These are phyloP conservation scores for Psophocarpus tetragonolobus DNA, from an alignment of 306 rosid genomes.

Conservation along the genomic window DNA sequence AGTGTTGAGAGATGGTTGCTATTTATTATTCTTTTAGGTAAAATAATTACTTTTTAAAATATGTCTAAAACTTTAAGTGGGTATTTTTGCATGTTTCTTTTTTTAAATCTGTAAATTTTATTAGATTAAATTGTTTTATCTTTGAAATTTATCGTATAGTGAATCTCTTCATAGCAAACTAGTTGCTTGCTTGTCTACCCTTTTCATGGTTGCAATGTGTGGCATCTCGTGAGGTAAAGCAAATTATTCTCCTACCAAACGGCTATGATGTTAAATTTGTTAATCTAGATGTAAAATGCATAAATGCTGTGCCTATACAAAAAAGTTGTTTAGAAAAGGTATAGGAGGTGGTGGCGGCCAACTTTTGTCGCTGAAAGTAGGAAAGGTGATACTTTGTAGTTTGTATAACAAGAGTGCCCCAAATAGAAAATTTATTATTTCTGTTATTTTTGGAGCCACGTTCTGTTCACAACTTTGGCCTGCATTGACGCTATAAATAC, in stretches of 20 bases:
- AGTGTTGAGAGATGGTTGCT: not conserved
- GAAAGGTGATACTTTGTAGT: conserved; percentile 3
- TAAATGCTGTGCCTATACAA: not conserved
- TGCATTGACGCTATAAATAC: not conserved
- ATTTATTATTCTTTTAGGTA: not conserved
- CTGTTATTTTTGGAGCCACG: not conserved
- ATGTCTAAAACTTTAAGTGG: not conserved
- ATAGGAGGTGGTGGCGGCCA: conserved; percentile 30
- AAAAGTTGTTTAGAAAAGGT: conserved; percentile 21
- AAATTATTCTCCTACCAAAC: not conserved
- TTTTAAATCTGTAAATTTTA: not conserved
- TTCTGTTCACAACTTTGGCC: conserved; percentile 2
- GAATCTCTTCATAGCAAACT: not conserved
- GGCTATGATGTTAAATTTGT: not conserved
- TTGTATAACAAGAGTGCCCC: not conserved
- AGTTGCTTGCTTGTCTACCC: not conserved
- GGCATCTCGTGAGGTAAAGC: not conserved
- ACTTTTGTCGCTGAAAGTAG: conserved; percentile 27
- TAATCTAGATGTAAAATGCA: not conserved
- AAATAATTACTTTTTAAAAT: not conserved
- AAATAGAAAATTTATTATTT: not conserved
- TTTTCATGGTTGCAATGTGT: not conserved
- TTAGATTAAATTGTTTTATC: not conserved
- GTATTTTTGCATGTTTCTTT: not conserved
- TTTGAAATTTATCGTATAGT: not conserved